Percentiles rank a stretch among this genome's conserved stretches.
Conservation (phyloP, 176 grass and related monocot genomes). For the Musa schizocarpa region DNA sequence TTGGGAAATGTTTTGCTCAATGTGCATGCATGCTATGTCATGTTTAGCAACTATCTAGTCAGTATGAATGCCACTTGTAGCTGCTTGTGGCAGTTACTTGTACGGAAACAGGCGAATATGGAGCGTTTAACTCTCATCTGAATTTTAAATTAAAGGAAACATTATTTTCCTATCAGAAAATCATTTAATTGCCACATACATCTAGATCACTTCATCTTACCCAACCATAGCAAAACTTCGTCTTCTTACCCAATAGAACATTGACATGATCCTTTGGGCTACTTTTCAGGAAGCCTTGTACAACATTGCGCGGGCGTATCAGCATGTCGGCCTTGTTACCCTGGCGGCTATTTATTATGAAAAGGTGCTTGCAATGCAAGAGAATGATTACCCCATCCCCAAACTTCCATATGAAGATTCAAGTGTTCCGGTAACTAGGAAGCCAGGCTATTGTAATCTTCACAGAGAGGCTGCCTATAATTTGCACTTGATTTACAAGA, state of each 20-base stretch:
- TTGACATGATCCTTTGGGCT: not conserved
- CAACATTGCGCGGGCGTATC: constrained; percentile 76
- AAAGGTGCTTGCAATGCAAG: constrained; percentile 56
- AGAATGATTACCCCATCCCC: constrained; percentile 54
- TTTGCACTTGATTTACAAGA: constrained; percentile 95
- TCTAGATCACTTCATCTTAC: too few species aligned
- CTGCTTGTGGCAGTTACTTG: too few species aligned
- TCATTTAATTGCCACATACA: too few species aligned
- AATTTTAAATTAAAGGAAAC: too few species aligned
- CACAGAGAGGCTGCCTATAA: constrained; percentile 80
- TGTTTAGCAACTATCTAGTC: not conserved
- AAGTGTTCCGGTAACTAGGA: constrained; percentile 21
- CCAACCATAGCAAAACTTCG: too few species aligned
- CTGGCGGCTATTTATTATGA: constrained; percentile 71
- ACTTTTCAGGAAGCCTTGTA: constrained; percentile 69
- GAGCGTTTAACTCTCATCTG: too few species aligned
- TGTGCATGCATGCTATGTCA: not conserved
- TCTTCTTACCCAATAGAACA: too few species aligned
- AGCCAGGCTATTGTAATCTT: constrained; percentile 59
- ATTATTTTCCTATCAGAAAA: too few species aligned
- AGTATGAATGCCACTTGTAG: not conserved
- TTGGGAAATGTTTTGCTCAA: not conserved
- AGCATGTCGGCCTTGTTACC: constrained; percentile 79
- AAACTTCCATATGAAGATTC: constrained; percentile 62
- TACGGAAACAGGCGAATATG: too few species aligned